Conservation (phyloP, 495 filamentous ascomycete species). For the Penicillium turbatum region DNA sequence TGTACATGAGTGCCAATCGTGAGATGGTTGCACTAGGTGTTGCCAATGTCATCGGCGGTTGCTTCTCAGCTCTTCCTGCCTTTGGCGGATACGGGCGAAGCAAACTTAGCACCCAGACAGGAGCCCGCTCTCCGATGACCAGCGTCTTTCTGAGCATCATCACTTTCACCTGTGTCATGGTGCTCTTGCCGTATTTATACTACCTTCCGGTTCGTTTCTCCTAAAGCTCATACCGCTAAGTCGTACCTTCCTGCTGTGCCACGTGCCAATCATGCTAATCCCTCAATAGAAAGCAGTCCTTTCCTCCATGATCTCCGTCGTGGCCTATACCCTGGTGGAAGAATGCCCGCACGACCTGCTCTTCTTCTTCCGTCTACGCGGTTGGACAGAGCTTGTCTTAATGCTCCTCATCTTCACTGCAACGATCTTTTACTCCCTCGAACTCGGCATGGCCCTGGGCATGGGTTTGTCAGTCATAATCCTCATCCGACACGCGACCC, state of each 20-base stretch:
- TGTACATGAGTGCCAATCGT: constrained; percentile 82
- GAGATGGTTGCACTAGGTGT: constrained; percentile 90
- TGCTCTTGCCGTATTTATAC: constrained; percentile 86
- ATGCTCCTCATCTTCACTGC: constrained; percentile 86
- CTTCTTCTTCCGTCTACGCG: constrained; percentile 84
- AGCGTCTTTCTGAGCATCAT: constrained; percentile 78
- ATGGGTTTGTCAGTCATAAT: constrained; percentile 84
- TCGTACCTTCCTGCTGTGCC: background rate
- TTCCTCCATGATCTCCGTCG: constrained; percentile 90
- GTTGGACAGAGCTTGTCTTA: constrained; percentile 76
- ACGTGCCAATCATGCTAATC: background rate
- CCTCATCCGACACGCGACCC: constrained; percentile 82
- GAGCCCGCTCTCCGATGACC: constrained; percentile 88
- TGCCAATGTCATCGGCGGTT: constrained; percentile 84
- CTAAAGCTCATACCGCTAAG: background rate
- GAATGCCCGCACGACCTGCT: constrained; percentile 86
- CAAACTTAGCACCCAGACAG: constrained; percentile 90
- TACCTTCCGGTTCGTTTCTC: constrained; percentile 73
- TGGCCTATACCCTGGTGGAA: constrained; percentile 91
- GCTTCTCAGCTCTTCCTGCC: constrained; percentile 85
- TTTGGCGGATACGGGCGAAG: constrained; percentile 96
- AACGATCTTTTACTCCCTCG: constrained; percentile 89
- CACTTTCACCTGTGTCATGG: constrained; percentile 72
- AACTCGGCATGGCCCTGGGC: constrained; percentile 82
- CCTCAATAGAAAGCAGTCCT: constrained; percentile 77